A percentile compares a stretch with the other conserved stretches of the same genome.
Evolutionary conservation across 441 rosid species (phyloP).

Genomic region (Euphorbia schlechtendalii): DNA sequence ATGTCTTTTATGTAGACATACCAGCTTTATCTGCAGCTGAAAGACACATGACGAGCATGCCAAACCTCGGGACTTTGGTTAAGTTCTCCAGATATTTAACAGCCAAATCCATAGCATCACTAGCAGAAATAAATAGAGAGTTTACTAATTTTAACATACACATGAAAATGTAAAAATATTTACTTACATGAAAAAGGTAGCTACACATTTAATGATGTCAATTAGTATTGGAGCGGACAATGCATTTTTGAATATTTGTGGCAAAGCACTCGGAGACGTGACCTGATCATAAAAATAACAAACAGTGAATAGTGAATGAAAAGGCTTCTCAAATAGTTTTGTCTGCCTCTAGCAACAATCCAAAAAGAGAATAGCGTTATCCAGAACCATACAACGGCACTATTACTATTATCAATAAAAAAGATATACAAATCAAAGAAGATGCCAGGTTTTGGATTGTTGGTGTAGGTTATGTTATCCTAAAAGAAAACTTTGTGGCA

Average conservation of each 20-base stretch:
- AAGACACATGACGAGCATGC: constrained; percentile 72
- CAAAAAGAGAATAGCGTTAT: background rate
- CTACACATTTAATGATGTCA: constrained; percentile 66
- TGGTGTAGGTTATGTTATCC: background rate
- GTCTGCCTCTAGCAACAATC: background rate
- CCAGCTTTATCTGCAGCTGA: constrained; percentile 65
- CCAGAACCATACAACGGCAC: background rate
- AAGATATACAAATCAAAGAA: background rate
- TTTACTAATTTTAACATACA: background rate
- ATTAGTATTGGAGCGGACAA: constrained; percentile 59
- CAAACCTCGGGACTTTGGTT: constrained; percentile 80
- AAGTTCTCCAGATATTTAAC: constrained; percentile 64
- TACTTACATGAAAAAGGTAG: constrained; percentile 62
- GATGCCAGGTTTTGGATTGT: background rate
- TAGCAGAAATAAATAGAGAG: constrained; percentile 31
- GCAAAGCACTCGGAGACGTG: constrained; percentile 60
- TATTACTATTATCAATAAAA: background rate
- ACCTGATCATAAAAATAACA: constrained; percentile 45
- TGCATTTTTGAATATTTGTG: constrained; percentile 72
- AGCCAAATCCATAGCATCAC: constrained; percentile 67
- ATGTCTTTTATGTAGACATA: constrained; percentile 23
- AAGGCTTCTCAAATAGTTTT: too few species aligned
- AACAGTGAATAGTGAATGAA: too few species aligned
- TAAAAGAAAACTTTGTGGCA: background rate
- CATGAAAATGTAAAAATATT: background rate